These are phyloP conservation scores for Krasilnikovozyma curviuscula DNA, from an alignment of 768 basidiomycete genomes.

Conservation along the genomic window DNA sequence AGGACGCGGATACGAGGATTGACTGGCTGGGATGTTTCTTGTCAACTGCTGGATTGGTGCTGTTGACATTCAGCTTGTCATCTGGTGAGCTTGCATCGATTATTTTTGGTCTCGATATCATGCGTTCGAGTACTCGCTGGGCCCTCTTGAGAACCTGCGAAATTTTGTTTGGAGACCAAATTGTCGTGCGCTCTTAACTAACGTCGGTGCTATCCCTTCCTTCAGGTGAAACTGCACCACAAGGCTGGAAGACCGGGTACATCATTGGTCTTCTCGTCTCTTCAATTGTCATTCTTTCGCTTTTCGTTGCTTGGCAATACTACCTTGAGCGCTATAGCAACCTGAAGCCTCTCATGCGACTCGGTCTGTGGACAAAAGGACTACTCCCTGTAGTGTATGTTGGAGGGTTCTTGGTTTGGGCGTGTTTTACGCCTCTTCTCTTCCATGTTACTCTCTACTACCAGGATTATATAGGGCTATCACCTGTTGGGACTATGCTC, in stretches of 20 bases:
- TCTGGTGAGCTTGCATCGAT: too few relatives aligned
- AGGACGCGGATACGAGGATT: conserved; percentile 29
- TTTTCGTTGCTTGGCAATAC: conserved; percentile 49
- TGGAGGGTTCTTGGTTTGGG: conserved; percentile 19
- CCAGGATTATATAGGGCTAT: background rate
- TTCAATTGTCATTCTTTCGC: conserved; percentile 37
- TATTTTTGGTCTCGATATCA: too few relatives aligned
- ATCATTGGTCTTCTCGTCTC: conserved; percentile 51
- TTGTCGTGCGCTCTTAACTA: too few relatives aligned
- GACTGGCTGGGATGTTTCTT: conserved; percentile 62
- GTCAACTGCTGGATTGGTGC: conserved; percentile 43
- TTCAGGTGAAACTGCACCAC: conserved; percentile 40
- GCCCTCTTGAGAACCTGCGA: too few relatives aligned
- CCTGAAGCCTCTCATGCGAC: conserved; percentile 21
- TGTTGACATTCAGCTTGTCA: conserved; percentile 57
- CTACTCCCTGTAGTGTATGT: conserved; percentile 18
- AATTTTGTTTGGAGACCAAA: too few relatives aligned
- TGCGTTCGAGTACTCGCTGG: too few relatives aligned
- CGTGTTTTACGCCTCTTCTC: conserved; percentile 18
- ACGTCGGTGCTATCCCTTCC: too few relatives aligned
- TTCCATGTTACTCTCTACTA: conserved; percentile 14
- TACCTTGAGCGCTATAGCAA: conserved; percentile 33
- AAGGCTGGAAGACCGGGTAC: conserved; percentile 46
- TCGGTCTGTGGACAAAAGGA: conserved; percentile 22
- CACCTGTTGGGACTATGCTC: conserved; percentile 3